Evolutionary conservation across 2,329 filamentous ascomycete genomes (phyloP), one percentile per base, ranked within the genome.

Genomic region (Talaromyces amestolkiae): DNA sequence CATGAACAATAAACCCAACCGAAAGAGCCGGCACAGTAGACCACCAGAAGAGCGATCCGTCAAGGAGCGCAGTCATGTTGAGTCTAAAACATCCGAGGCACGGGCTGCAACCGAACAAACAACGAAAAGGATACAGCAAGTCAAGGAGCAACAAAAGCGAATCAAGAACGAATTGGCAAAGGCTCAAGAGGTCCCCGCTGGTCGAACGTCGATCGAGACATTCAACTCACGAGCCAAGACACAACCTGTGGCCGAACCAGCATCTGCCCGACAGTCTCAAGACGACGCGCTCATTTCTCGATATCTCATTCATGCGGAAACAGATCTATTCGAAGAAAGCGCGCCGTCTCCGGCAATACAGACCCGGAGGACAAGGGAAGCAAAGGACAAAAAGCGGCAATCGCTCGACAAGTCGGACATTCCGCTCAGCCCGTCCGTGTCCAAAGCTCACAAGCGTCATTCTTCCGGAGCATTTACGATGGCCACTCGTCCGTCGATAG

Each of bases 271-370:
- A 41, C 45, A 45, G 15, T 60, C 51, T 33, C 68, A 67, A 53
- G 62, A 63, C 24, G 54, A 49, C 51, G 65, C 61, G 15, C 19
- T 61, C 17, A 53, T 64, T 31, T 60, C 67, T 35, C 68, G 61
- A n/a, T 66, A 69, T 60, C 72, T 77, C 9, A 76, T 80, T 19
- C 74, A 78, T 10, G 58, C 43, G 24, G 56, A 61, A n/a, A 56
- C 64, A 19, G 70, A 72, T 61, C 58, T 58, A 6, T 61, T 69
- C 9, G 86, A 90, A 24, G 88, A 91, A 19, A 87, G 87, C 15
- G 90, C 90, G 0, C 90, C 90, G 1, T 90, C 87, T 19, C 90
- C 90, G 0, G 84, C 88, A 1, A 83, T 92, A 8, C 83, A 87
- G 17, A 89, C 90, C 68, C 83, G 87, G 17, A 73, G 84, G 81